A percentile compares a stretch with the other conserved stretches of the same genome.
These are phyloP conservation scores for Pseudocercospora macadamiae DNA, from an alignment of 2,329 filamentous ascomycete species.

Conservation along the genomic window DNA sequence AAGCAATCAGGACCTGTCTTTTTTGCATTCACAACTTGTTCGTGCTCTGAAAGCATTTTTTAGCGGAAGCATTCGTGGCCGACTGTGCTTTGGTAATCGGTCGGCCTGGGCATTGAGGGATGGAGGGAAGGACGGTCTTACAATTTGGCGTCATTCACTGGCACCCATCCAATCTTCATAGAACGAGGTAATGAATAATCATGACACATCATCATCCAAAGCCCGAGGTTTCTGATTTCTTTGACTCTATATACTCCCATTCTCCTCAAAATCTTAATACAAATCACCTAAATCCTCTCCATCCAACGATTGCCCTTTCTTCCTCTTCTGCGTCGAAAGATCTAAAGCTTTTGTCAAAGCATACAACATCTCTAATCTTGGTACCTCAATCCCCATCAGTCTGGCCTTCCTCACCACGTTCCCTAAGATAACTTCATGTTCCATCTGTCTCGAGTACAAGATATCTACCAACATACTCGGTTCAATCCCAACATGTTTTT, in stretches of 20 bases:
- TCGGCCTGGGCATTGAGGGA: background rate
- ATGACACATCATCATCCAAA: too few species aligned
- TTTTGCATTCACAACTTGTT: background rate
- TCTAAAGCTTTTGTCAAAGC: constrained; percentile 49
- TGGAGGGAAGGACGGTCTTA: background rate
- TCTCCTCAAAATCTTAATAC: background rate
- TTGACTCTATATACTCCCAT: background rate
- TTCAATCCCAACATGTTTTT: constrained; percentile 44
- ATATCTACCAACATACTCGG: constrained; percentile 57
- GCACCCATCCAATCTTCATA: too few species aligned
- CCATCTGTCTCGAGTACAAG: constrained; percentile 45
- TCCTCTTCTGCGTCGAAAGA: constrained; percentile 34
- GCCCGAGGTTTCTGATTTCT: too few species aligned
- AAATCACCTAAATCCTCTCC: constrained; percentile 21
- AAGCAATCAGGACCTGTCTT: background rate
- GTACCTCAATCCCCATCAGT: constrained; percentile 44
- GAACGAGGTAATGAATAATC: constrained; percentile 6
- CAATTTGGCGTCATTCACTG: too few species aligned
- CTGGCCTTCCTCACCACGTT: constrained; percentile 49
- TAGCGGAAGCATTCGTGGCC: background rate
- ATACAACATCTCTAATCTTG: constrained; percentile 51
- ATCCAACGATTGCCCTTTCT: constrained; percentile 27
- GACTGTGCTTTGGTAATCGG: background rate
- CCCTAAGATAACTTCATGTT: constrained; percentile 56
- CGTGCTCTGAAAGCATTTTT: background rate